Base-by-base conservation (phyloP, 2,329 filamentous ascomycete species). In the Penicillium glabrum region DNA sequence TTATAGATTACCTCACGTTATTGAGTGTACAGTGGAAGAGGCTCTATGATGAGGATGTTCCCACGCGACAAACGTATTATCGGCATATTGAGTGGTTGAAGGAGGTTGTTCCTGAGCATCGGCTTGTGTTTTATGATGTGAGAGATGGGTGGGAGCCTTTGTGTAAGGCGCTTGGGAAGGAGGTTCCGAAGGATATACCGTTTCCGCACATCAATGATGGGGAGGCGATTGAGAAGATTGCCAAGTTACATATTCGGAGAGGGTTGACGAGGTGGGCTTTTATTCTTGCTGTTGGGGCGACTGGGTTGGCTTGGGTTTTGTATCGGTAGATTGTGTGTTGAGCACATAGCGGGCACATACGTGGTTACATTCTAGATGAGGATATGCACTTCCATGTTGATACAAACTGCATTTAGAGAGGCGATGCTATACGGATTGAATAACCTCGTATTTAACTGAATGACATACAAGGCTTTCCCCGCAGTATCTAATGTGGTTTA, bases 81-180 rank as follows among this genome's bases (percentile, higher is more conserved):
- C 54, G 53, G 0, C 67, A 70, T 64, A 54, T 69, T 21, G 56
- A 46, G 11, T 69, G 68, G 68, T 41, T 70, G 47, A 62, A 63
- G 35, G 54, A 64, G 24, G 55, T 65, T 21, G 67, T 70, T 1
- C 67, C 72, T 2, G 67, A 67, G 46, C 67, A 73, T 46, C 67
- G 64, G 11, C 50, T 75, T 61, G 65, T 75, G 39, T 72, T 77
- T 61, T 74, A 71, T 51, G 67, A 72, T 55, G 68, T 74, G 0
- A 65, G 72, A 49, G 75, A 81, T 48, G 79, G 77, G 0, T 82
- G 79, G 79, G 72, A 63, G 33, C 76, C 78, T 5, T 64, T 83
- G 31, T 82, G 79, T 57, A 61, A 69, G 56, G 79, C 80, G 43
- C 56, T 80, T 33, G 75, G 68, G 0, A 75, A 72, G 37, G 69